Base-by-base conservation (phyloP, 179 eudicot species). In the Dionaea muscipula region DNA sequence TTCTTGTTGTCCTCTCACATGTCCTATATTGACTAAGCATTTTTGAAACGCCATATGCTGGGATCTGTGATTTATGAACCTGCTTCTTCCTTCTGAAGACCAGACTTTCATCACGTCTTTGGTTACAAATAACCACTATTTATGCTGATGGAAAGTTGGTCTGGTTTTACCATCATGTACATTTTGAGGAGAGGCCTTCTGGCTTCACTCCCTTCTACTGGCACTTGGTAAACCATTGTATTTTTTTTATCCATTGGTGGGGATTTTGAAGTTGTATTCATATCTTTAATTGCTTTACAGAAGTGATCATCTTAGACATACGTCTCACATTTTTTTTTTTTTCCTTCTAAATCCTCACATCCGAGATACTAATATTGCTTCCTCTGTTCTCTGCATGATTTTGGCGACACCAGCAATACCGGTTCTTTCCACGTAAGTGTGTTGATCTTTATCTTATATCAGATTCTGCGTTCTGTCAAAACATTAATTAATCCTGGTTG, bases 401-500 rank as follows among this genome's bases (percentile, higher is more conserved):
- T 48, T 68, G 70, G 59, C 48, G 56, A 64, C 52, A 56, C 66
- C 89, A 91, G 99, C 96, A 8, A 91, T 91, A 57, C 99, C 99
- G 53, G 81, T 91, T 21, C 93, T 91, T 60, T 91, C 99, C 25
- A 84, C 78, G 99, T 91, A 81, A 91, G 96, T 75, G 39, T 18
- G n/a, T 14, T 43, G 20, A 8, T n/a, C 18, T 18, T 4, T 38
- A 31, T n/a, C n/a, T n/a, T n/a, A n/a, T n/a, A n/a, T n/a, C n/a
- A n/a, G n/a, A n/a, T n/a, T n/a, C n/a, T n/a, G n/a, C n/a, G n/a
- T n/a, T n/a, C n/a, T n/a, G n/a, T n/a, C n/a, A n/a, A n/a, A n/a
- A n/a, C n/a, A n/a, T n/a, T n/a, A n/a, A n/a, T n/a, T n/a, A n/a
- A n/a, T n/a, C n/a, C n/a, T n/a, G n/a, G n/a, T n/a, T n/a, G n/a